Conservation (phyloP, 108 stramenopile species). For the Aureococcus anophagefferens region DNA sequence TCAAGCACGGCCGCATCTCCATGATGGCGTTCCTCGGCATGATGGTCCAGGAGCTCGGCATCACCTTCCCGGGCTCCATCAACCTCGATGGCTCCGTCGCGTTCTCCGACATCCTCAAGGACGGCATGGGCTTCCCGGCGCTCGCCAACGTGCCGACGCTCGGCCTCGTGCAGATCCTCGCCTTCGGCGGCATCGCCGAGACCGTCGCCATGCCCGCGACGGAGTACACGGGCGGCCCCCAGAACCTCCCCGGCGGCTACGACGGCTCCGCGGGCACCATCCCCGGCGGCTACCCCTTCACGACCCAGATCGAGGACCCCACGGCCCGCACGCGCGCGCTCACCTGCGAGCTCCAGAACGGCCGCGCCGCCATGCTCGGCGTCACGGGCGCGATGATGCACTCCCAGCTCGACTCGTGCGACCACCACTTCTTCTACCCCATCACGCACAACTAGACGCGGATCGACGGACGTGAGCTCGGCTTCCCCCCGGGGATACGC, state of each 20-base stretch:
- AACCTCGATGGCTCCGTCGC: conserved; percentile 14
- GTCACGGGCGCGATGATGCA: conserved; percentile 1
- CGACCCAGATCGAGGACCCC: no score
- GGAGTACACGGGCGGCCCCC: conserved; percentile 43
- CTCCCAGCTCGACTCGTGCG: no score
- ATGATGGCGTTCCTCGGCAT: conserved; percentile 6
- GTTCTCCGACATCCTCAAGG: conserved; percentile 49
- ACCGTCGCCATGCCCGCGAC: conserved; percentile 39
- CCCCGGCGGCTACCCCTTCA: no score
- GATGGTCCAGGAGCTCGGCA: no score
- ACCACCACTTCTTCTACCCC: no score
- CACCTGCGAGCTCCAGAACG: conserved; percentile 29
- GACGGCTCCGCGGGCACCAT: no score
- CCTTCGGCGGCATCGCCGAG: conserved; percentile 44
- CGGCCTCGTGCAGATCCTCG: conserved; percentile 45
- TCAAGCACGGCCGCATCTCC: conserved; percentile 9
- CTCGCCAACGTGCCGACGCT: conserved; percentile 37
- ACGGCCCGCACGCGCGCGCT: neutral
- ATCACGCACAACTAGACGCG: no score
- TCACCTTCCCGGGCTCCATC: conserved; percentile 18
- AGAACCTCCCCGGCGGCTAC: no score
- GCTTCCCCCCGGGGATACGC: no score
- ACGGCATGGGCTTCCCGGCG: conserved; percentile 22
- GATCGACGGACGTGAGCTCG: no score
- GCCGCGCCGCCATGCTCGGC: conserved; percentile 27